These are phyloP conservation scores for Cicer yamashitae DNA, from an alignment of 306 rosid species.

Conservation along the genomic window DNA sequence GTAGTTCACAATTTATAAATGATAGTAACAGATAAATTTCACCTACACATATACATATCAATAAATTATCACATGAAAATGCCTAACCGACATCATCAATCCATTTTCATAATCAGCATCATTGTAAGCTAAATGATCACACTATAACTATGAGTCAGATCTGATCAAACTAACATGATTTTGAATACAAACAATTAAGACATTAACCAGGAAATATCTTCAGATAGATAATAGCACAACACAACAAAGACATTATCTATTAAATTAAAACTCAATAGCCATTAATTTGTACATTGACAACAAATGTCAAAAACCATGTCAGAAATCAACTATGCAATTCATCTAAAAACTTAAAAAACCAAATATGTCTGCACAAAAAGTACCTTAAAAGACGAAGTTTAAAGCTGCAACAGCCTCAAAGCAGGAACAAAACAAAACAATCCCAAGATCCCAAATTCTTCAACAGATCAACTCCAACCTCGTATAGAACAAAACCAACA, in stretches of 20 bases:
- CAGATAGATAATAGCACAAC: too few species aligned
- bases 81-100: not conserved
- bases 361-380: not conserved
- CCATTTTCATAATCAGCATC: not conserved
- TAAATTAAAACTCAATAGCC: not conserved
- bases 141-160: constrained; percentile 15
- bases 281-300: too few species aligned
- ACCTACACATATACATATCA: not conserved
- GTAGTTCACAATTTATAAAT: not conserved
- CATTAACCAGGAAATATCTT: too few species aligned
- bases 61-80: not conserved
- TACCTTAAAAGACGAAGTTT: constrained; percentile 47
- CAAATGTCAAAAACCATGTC: too few species aligned
- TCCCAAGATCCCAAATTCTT: constrained; percentile 19
- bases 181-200: not conserved
- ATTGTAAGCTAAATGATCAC: constrained; percentile 26
- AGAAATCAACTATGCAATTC: too few species aligned
- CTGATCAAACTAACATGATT: constrained; percentile 9
- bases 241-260: too few species aligned
- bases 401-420: constrained; percentile 17
- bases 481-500: not conserved
- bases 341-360: not conserved
- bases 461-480: constrained; percentile 8
- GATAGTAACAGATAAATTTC: not conserved
- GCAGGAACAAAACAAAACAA: constrained; percentile 29